Base-by-base conservation (phyloP, 805 yeast species). In the Saccharomycopsis lassenensis region DNA sequence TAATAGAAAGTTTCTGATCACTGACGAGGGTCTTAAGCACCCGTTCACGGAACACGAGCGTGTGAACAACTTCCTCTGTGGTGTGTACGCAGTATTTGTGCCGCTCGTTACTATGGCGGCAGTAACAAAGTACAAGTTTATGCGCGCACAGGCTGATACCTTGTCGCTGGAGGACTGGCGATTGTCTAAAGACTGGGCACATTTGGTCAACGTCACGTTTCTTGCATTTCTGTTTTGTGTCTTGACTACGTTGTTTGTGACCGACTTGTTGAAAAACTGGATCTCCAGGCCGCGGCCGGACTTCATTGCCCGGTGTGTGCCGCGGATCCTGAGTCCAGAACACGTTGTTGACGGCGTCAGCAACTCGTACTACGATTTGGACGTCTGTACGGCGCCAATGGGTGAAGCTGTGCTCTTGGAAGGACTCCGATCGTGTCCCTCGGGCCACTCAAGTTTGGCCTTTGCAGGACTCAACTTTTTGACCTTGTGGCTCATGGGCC, bases 211-310 rank as follows among this genome's bases (percentile, higher is more conserved):
- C 49, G 58, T 78, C 14, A 74, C 93, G 0, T 41, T 77, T 1
- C 46, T 87, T 17, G 95, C 95, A 1, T 62, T 83, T 18, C 53
- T 61, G 7, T 56, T 83, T 1, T 65, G 86, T 0, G 61, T 80
- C 39, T 63, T 73, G 14, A 57, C 76, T 10, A 73, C 82, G 20
- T 65, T 74, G 28, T 60, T 78, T 20, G 50, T 80, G 35, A 83
- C 94, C 3, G 84, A 84, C 50, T 61, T 77, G 11, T 53, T 84
- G 41, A 89, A 89, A 59, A 75, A 79, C 51, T 74, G 82, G 74
- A 72, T 89, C 37, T 96, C 95, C 4, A 70, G 95, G 52, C 83
- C 79, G 43, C 66, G 98, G 41, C 98, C 98, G 0, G 98, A 89
- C 57, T 83, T 87, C 52, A 57, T 89, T 35, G 83, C 86, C 4